Base-by-base conservation (phyloP, 768 basidiomycete genomes). In the Suillus clintonianus region DNA sequence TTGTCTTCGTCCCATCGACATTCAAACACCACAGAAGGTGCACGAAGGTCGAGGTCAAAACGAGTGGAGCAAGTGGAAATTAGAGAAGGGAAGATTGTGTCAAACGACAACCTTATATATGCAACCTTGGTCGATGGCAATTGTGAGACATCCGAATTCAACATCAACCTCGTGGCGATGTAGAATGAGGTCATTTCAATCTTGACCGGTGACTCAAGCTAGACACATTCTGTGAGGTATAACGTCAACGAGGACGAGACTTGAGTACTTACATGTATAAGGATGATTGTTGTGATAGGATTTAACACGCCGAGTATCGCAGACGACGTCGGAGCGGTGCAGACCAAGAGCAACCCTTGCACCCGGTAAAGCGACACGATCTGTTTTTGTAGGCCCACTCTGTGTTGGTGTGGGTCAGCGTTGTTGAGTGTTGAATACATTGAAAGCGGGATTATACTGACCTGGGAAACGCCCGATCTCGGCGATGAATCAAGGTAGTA, bases 321-420 rank as follows among this genome's bases (percentile, higher is more conserved):
- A 32, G 32, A 32, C 32, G 32, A 32, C 7, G 32, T 32, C 32
- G 32, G 32, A 32, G 34, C 34, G 34, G 34, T 34, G 34, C 34
- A 34, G 34, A 34, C 34, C 34, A 34, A 34, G 34, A 34, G 34
- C 34, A 34, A 34, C 6, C 34, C 34, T 32, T n/a, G n/a, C n/a
- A 27, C 27, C 27, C 27, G 27, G 27, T 27, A 27, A 2, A 27
- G 27, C 27, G 27, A 27, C 27, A 27, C 27, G 27, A 27, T 2
- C 27, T 27, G 27, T 68, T 87, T 85, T 68, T 84, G 83, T 15
- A 86, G 72, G 65, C 86, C 84, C 81, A 87, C 82, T 66, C 85
- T 87, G 65, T 2, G 42, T n/a, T 36, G 11, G 27, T 4, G n/a
- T 19, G 14, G 15, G 24, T 56, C 30, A 45, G 42, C 17, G n/a